Evolutionary conservation across 2,329 filamentous ascomycete species (phyloP), one percentile per base, ranked within the genome.

Genomic region (Lasiodiplodia theobromae): DNA sequence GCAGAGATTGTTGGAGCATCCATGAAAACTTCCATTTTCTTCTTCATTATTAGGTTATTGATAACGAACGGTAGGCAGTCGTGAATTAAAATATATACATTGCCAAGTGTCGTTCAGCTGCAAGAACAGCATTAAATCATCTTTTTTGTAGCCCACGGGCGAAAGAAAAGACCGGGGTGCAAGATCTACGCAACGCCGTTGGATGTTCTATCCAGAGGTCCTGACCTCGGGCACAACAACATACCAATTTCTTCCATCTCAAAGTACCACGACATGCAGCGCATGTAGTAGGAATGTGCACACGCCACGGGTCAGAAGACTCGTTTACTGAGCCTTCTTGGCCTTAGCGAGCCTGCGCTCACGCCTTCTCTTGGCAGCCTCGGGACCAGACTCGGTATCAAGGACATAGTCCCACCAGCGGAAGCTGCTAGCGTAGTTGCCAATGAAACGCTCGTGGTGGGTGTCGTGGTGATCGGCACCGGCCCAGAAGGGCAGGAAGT

Each of bases 361-460:
- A 70, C 94, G 88, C 77, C 94, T 90, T 78, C 86, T 88, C 89
- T 94, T 94, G 75, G 91, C 87, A 51, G 95, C 93, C 81, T 96
- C 95, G 47, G 92, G 88, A 66, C 92, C 93, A 72, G 93, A 93
- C 86, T 99, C 95, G 71, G 96, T 99, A 82, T 97, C 94, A 73
- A 98, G 87, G 74, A 90, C 80, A 80, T 92, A 97, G 84, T 99
- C 96, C 96, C 96, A 99, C 96, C 96, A 99, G 81, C 95, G 89
- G 89, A 99, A 99, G 86, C 93, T 97, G 78, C 94, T 97, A 64
- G 95, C 86, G 80, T 98, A 99, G 86, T 99, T 99, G 75, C 96
- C 96, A 72, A 99, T 94, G 84, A 99, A 99, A 79, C 94, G 93
- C 86, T 99, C 96, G 84, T 99, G 96, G 84, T 99, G 96, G 54